These are phyloP conservation scores for Collariella sp. DNA, from an alignment of 495 filamentous ascomycete genomes.

Conservation along the genomic window DNA sequence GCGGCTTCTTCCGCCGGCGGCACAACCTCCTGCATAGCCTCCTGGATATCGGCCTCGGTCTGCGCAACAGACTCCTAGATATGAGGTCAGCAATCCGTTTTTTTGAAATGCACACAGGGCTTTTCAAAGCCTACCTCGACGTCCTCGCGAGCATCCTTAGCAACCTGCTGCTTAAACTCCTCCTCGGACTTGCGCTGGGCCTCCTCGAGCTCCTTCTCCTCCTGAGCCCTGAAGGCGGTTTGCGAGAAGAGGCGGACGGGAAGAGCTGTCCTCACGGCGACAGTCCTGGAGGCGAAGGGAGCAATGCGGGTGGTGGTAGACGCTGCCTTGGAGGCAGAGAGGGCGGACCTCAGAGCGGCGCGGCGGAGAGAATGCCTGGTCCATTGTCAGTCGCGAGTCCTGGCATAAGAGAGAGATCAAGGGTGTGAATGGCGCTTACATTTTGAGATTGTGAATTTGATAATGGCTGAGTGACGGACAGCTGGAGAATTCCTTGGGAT, in stretches of 20 bases:
- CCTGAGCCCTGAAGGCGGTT: slow-evolving; percentile 15
- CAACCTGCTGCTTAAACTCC: slow-evolving; percentile 1
- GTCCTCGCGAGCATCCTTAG: slow-evolving; percentile 3
- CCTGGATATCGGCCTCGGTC: slow-evolving; percentile 12
- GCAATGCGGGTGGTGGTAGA: slow-evolving; percentile 34
- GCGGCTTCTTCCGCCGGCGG: neutral
- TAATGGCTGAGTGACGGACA: neutral
- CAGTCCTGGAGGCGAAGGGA: slow-evolving; percentile 22
- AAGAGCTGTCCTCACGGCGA: slow-evolving; percentile 11
- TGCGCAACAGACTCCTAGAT: slow-evolving; percentile 3
- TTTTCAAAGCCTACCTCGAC: neutral
- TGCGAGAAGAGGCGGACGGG: slow-evolving; percentile 32
- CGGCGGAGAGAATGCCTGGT: slow-evolving; percentile 49
- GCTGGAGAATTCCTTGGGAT: no score
- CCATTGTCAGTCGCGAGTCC: neutral
- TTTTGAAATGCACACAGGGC: neutral
- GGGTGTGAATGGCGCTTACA: neutral
- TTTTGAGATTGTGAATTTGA: neutral
- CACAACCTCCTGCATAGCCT: slow-evolving; percentile 5
- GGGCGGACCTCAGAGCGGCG: slow-evolving; percentile 48
- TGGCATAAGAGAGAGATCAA: neutral
- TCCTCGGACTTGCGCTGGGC: slow-evolving; percentile 6
- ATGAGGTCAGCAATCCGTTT: neutral
- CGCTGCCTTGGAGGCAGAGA: slow-evolving; percentile 39
- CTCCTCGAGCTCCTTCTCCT: slow-evolving; percentile 22